Evolutionary conservation across 2,329 filamentous ascomycete species (phyloP).

Genomic region (Pyricularia sp.): DNA sequence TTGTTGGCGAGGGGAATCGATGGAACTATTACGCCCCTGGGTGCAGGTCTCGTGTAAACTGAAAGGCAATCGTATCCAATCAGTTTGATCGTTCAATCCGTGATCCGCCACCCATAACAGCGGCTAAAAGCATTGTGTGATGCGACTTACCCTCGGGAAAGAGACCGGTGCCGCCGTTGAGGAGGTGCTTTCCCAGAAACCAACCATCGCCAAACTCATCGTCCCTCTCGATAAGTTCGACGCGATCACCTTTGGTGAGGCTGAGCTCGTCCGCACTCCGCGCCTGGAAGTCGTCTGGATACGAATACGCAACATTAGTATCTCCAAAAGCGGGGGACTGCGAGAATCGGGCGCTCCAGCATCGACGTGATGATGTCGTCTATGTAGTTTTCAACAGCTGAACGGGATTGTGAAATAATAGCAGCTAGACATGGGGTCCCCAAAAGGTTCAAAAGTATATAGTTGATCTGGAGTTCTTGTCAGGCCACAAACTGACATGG

Average conservation of each 20-base stretch:
- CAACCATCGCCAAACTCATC: conserved; percentile 83
- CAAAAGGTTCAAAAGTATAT: background rate
- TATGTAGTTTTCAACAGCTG: background rate
- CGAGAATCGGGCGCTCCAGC: background rate
- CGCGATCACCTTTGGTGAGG: conserved; percentile 69
- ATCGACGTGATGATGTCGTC: background rate
- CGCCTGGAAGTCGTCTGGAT: conserved; percentile 76
- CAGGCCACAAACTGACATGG: background rate
- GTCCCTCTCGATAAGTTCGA: conserved; percentile 72
- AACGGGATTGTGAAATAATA: background rate
- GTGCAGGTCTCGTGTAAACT: conserved; percentile 51
- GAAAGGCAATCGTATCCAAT: background rate
- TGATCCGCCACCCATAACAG: background rate
- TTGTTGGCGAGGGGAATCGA: conserved; percentile 3
- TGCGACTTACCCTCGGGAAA: conserved; percentile 62
- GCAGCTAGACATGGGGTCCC: background rate
- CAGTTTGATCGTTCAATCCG: background rate
- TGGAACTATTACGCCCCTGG: conserved; percentile 21
- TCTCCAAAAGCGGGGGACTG: background rate
- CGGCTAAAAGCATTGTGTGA: background rate
- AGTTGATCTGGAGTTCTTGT: background rate
- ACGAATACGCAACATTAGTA: background rate
- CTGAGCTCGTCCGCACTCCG: conserved; percentile 88
- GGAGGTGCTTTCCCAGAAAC: conserved; percentile 65
- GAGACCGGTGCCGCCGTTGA: conserved; percentile 61